Evolutionary conservation across 2,329 filamentous ascomycete species (phyloP), one percentile per base, ranked within the genome.

Genomic region (Mycosphaerella sp.): DNA sequence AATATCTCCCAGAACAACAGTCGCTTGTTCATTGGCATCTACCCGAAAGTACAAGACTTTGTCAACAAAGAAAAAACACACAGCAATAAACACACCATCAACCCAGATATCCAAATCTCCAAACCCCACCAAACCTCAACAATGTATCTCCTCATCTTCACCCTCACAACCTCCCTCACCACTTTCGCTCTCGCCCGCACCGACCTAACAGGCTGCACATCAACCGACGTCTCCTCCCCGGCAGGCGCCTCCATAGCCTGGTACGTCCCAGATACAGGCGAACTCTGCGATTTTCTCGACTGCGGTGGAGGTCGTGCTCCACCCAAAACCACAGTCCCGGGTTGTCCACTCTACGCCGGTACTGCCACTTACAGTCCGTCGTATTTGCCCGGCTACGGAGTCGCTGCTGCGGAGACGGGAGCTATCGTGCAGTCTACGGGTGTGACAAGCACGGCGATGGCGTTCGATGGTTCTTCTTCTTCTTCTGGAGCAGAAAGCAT

Each of bases 251-350:
- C 73, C 49, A 54, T 75, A 41, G 67, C 81, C 61, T 85, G 74
- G 73, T 85, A 80, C 66, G 76, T 83, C 47, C 81, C 81, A 1
- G 80, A 70, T 58, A 80, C 77, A 14, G 80, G 81, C 64, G 81
- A 85, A 71, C 72, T 85, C 64, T 86, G 83, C 74, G 72, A 73
- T 9, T 63, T 79, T 55, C 74, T 82, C 59, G 82, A 86, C 75
- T 86, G 83, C 68, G 82, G 83, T 52, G 83, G 83, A 57, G 83
- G 82, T 49, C 75, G 78, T 41, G 83, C 81, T 7, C 80, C 82
- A 2, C 78, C 80, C 54, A 85, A 63, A 72, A 80, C 77, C 13
- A 77, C 74, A 21, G 77, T 81, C 17, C 82, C 82, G 0, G 82
- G 82, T 2, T 86, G 83, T 62, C 62, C 67, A 2, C 61, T 50